Percentiles rank a stretch among this genome's conserved stretches.
These are phyloP conservation scores for Nannizzia gypsea DNA, from an alignment of 2,329 filamentous ascomycete species.

Conservation along the genomic window DNA sequence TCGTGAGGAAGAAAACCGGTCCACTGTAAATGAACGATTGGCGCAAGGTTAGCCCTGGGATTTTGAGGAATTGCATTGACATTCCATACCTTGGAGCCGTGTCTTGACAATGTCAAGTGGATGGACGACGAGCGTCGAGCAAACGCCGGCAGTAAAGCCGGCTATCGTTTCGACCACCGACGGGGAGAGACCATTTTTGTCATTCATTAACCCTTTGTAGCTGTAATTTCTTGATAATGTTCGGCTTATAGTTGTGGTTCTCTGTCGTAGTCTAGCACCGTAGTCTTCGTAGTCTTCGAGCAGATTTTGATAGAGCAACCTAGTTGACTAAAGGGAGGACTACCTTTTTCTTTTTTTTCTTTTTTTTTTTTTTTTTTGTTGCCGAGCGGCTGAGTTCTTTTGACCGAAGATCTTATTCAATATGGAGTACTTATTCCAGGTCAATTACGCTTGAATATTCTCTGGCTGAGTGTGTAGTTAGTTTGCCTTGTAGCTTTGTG, in stretches of 20 bases:
- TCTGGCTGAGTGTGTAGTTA: too few relatives aligned
- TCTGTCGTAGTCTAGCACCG: not conserved
- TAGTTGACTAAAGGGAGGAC: not conserved
- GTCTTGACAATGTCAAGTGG: conserved; percentile 96
- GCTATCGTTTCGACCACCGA: conserved; percentile 77
- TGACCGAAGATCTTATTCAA: not conserved
- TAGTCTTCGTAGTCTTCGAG: not conserved
- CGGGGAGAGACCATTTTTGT: conserved; percentile 52
- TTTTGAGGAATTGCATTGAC: conserved; percentile 6
- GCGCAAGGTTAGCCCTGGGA: conserved; percentile 10
- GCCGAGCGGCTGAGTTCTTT: not conserved
- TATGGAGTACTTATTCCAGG: too few relatives aligned
- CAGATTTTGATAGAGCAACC: not conserved
- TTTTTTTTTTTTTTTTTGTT: not conserved
- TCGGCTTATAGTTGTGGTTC: not conserved
- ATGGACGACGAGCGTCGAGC: conserved; percentile 77
- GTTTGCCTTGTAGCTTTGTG: too few relatives aligned
- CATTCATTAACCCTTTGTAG: conserved; percentile 30
- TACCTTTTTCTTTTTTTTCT: not conserved
- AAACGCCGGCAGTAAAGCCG: conserved; percentile 76
- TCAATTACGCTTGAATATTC: too few relatives aligned
- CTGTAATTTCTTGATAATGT: not conserved
- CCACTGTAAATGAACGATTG: conserved; percentile 39
- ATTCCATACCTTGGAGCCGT: conserved; percentile 64
- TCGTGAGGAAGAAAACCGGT: conserved; percentile 37